phyloP scores from a whole-genome alignment of 2,329 filamentous ascomycete species.

The Elsinoe ampelina region DNA sequence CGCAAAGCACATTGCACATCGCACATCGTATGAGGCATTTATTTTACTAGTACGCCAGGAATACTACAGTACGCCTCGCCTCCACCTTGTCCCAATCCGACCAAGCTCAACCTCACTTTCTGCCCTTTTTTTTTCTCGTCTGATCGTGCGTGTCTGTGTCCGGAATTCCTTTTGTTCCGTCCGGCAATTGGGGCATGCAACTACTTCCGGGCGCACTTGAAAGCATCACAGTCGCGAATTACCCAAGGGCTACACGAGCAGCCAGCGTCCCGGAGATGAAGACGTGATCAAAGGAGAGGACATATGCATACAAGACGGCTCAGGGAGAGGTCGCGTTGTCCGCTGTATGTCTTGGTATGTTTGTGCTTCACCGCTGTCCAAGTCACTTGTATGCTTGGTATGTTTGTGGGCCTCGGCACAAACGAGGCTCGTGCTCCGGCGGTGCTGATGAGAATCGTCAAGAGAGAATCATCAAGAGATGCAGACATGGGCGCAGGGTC shows the following conservation, averaged over 20 bases:
- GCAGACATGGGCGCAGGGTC: neutral
- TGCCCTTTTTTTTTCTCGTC: neutral
- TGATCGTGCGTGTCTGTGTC: neutral
- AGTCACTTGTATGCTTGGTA: too few species aligned
- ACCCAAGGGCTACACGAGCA: too few species aligned
- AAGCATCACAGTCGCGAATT: too few species aligned
- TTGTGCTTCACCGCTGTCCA: neutral
- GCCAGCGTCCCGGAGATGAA: too few species aligned
- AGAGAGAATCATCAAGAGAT: too few species aligned
- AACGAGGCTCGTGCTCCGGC: neutral
- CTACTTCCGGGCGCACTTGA: neutral
- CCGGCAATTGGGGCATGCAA: neutral
- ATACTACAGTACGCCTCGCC: slow-evolving; percentile 3
- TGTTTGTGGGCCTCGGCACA: neutral
- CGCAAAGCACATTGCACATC: neutral
- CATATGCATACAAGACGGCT: neutral
- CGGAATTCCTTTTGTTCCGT: neutral
- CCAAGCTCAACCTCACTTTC: neutral
- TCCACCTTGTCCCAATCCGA: slow-evolving; percentile 4
- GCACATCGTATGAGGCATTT: slow-evolving; percentile 3
- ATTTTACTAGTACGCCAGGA: slow-evolving; percentile 6
- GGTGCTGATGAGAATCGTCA: too few species aligned
- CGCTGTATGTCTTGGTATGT: neutral
- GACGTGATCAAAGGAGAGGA: too few species aligned
- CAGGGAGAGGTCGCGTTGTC: neutral